Evolutionary conservation across 805 yeast species (phyloP).

Genomic region (Candida awuae): DNA sequence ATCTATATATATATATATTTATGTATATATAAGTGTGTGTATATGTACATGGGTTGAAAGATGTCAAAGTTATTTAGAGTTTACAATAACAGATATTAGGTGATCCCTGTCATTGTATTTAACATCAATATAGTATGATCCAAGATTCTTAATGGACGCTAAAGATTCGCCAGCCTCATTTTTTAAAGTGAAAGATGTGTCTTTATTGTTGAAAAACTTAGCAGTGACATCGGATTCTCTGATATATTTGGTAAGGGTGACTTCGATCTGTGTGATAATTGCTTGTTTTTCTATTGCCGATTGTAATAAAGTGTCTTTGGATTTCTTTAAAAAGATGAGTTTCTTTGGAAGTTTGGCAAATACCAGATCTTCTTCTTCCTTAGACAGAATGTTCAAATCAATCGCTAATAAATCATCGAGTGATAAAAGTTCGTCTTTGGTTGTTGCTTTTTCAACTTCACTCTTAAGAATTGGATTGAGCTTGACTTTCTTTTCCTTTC

Average conservation of each 20-base stretch:
- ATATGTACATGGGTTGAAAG: conserved; percentile 1
- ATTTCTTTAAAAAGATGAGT: conserved; percentile 21
- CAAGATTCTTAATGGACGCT: conserved; percentile 15
- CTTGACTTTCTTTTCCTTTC: conserved; percentile 8
- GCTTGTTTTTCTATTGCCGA: conserved; percentile 10
- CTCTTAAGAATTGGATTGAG: conserved; percentile 7
- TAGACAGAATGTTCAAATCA: conserved; percentile 18
- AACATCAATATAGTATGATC: conserved; percentile 19
- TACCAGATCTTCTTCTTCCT: conserved; percentile 17
- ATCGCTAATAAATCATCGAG: conserved; percentile 24
- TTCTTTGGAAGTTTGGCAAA: conserved; percentile 23
- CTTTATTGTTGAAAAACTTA: conserved; percentile 19
- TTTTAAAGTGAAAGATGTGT: conserved; percentile 14
- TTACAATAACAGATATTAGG: conserved; percentile 18
- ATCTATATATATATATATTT: background rate
- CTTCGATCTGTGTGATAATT: conserved; percentile 9
- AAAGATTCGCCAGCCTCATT: conserved; percentile 12
- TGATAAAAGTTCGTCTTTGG: conserved; percentile 13
- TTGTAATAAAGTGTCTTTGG: conserved; percentile 14
- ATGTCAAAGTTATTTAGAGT: conserved; percentile 4
- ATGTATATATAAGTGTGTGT: background rate
- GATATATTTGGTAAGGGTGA: conserved; percentile 7
- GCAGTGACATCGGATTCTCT: conserved; percentile 12
- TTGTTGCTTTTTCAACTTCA: conserved; percentile 3
- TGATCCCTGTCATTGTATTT: conserved; percentile 16